Percentiles rank a stretch among this genome's conserved stretches.
phyloP scores from a whole-genome alignment of 805 yeast genomes.

The Pichia eremophila region DNA sequence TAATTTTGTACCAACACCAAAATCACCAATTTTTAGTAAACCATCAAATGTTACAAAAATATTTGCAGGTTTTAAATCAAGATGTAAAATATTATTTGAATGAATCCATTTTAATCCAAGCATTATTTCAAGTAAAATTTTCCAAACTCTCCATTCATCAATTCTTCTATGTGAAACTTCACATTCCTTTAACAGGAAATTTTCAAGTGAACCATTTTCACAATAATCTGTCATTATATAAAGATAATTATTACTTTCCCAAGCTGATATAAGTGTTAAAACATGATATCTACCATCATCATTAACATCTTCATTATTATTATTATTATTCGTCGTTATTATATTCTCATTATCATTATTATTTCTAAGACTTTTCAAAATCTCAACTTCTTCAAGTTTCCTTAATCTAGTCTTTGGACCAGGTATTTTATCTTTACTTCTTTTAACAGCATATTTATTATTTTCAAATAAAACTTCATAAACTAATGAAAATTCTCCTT shows the following conservation, averaged over 20 bases:
- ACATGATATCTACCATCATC: slow-evolving; percentile 48
- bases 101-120: slow-evolving; percentile 79
- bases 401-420: slow-evolving; percentile 53
- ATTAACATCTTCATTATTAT: slow-evolving; percentile 7
- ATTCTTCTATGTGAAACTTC: slow-evolving; percentile 61
- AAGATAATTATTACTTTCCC: slow-evolving; percentile 69
- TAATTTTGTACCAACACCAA: slow-evolving; percentile 81
- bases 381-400: slow-evolving; percentile 67
- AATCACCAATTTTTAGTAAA: slow-evolving; percentile 86
- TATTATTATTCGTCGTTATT: background rate
- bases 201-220: slow-evolving; percentile 81
- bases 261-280: slow-evolving; percentile 69
- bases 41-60: slow-evolving; percentile 93
- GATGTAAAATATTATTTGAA: slow-evolving; percentile 63
- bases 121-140: slow-evolving; percentile 75
- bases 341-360: slow-evolving; percentile 4
- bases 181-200: slow-evolving; percentile 67
- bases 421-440: slow-evolving; percentile 59
- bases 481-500: slow-evolving; percentile 86
- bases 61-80: slow-evolving; percentile 93
- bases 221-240: slow-evolving; percentile 94
- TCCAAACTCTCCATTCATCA: slow-evolving; percentile 98
- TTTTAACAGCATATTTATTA: slow-evolving; percentile 75
- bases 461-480: slow-evolving; percentile 67
- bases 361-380: slow-evolving; percentile 33